Percentiles rank a stretch among this genome's conserved stretches.
Evolutionary conservation across 2,329 filamentous ascomycete species (phyloP).

Genomic region (Drechslerella coelobrocha): DNA sequence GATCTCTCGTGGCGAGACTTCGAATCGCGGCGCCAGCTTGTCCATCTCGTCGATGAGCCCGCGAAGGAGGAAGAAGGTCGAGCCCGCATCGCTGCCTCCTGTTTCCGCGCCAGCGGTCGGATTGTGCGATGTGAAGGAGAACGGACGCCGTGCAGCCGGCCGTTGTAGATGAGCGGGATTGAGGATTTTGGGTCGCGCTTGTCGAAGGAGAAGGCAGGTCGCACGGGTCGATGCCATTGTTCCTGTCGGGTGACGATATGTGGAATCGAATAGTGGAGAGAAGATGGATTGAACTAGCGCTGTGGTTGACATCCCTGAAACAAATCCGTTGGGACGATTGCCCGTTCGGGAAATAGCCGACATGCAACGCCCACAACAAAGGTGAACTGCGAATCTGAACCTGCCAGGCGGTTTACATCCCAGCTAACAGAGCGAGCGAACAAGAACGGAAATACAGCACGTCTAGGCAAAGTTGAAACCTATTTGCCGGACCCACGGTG

Average conservation of each 20-base stretch:
- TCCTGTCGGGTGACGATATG: neutral
- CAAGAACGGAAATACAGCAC: too few species aligned
- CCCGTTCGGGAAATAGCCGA: neutral
- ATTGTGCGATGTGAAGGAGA: conserved; percentile 34
- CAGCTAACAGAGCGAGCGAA: too few species aligned
- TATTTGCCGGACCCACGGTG: too few species aligned
- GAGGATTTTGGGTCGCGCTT: conserved; percentile 29
- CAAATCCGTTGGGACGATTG: conserved; percentile 2
- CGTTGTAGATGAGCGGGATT: conserved; percentile 14
- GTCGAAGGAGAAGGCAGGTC: conserved; percentile 35
- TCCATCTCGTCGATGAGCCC: conserved; percentile 76
- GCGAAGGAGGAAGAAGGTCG: conserved; percentile 38
- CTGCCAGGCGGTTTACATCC: too few species aligned
- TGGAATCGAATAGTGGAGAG: conserved; percentile 4
- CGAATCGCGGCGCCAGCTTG: conserved; percentile 86
- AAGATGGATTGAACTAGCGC: neutral
- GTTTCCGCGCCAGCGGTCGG: conserved; percentile 29
- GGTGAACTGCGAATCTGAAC: too few species aligned
- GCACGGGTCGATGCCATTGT: conserved; percentile 33
- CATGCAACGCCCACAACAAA: neutral
- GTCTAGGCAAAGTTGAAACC: too few species aligned
- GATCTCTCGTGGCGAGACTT: conserved; percentile 80
- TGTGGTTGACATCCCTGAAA: neutral
- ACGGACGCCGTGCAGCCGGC: conserved; percentile 31
- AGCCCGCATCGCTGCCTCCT: conserved; percentile 25